Evolutionary conservation across 2,329 filamentous ascomycete species (phyloP).

Genomic region (Aphanoascus verrucosus): DNA sequence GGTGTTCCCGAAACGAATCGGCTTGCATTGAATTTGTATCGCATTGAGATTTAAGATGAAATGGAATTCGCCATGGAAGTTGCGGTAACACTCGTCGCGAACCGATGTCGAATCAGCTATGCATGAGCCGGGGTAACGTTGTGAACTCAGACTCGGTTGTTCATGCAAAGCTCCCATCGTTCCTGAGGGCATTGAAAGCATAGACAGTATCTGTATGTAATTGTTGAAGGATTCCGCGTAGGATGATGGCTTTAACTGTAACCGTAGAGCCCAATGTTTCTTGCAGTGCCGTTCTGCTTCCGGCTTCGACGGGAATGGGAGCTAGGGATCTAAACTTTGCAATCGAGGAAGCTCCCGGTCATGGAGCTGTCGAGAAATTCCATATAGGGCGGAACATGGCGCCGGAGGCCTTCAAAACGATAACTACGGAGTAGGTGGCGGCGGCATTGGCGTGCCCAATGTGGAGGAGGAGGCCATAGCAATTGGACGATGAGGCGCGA

Average conservation of each 20-base stretch:
- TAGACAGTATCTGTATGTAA: background rate
- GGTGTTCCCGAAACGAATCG: background rate
- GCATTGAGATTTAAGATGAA: background rate
- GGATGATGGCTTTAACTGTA: no score
- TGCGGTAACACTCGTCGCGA: background rate
- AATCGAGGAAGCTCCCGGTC: no score
- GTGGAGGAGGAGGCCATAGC: background rate
- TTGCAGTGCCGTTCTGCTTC: no score
- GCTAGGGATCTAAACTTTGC: no score
- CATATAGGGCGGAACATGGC: no score
- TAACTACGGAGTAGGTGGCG: background rate
- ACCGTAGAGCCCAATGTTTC: no score
- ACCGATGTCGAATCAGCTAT: background rate
- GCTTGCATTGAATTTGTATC: background rate
- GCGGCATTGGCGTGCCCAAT: slow-evolving; percentile 2
- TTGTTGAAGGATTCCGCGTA: no score
- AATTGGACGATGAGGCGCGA: background rate
- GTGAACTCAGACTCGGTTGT: background rate
- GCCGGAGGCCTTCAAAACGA: no score
- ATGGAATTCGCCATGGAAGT: background rate
- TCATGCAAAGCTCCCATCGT: background rate
- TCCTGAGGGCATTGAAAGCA: background rate
- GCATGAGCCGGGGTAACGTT: background rate
- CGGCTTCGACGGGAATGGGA: no score
- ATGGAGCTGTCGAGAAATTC: no score